Evolutionary conservation across 2,329 filamentous ascomycete genomes (phyloP).

Genomic region (Fusarium subtropicale): DNA sequence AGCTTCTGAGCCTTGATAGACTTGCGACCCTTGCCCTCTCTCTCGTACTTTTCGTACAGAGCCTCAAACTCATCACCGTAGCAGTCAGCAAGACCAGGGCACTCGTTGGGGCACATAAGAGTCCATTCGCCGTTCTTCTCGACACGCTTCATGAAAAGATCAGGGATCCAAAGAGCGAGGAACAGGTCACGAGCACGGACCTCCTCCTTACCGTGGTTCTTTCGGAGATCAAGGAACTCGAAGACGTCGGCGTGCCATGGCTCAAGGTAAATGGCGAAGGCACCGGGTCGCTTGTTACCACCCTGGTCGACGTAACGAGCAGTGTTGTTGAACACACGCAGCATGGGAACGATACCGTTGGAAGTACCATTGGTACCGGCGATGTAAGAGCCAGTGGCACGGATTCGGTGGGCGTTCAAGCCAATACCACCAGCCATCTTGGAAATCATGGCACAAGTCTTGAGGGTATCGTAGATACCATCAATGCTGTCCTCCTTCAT

Average conservation of each 20-base stretch:
- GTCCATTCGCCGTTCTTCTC: conserved; percentile 98
- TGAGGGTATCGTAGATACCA: conserved; percentile 98
- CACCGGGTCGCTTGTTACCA: conserved; percentile 98
- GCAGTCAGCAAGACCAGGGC: conserved; percentile 92
- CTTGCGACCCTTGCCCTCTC: conserved; percentile 85
- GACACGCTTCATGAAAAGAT: conserved; percentile 99
- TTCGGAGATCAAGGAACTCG: conserved; percentile 95
- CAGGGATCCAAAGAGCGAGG: conserved; percentile 97
- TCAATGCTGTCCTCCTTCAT: conserved; percentile 99
- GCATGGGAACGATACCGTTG: conserved; percentile 97
- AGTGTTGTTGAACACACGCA: conserved; percentile 99
- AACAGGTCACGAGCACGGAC: conserved; percentile 96
- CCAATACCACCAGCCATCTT: conserved; percentile 99
- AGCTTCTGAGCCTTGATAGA: conserved; percentile 98
- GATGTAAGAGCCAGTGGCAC: conserved; percentile 97
- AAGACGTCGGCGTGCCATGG: conserved; percentile 99
- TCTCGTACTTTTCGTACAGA: conserved; percentile 93
- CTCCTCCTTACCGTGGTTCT: conserved; percentile 99
- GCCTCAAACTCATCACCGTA: conserved; percentile 98
- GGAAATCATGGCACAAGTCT: conserved; percentile 99
- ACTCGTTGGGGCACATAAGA: conserved; percentile 97
- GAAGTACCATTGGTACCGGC: conserved; percentile 98
- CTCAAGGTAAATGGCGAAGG: conserved; percentile 98
- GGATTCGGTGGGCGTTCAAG: conserved; percentile 95
- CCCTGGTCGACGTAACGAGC: conserved; percentile 98